Evolutionary conservation across 371 early-diverging fungal species (phyloP).

Genomic region (Zancudomyces culisetae): DNA sequence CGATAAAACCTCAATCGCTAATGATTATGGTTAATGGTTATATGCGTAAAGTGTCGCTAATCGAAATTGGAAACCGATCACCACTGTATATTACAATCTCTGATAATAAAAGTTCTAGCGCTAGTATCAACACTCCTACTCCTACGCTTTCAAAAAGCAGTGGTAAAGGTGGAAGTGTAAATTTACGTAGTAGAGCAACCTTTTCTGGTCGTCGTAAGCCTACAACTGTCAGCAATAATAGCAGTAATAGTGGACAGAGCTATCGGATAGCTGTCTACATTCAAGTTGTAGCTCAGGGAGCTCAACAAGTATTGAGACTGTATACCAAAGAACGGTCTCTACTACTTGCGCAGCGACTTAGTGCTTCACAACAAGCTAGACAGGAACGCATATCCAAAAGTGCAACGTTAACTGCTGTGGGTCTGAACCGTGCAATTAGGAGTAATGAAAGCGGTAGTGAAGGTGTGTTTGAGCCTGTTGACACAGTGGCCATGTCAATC

Average conservation of each 20-base stretch:
- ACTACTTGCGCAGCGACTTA: not conserved
- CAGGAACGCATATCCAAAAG: too few species aligned
- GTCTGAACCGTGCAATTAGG: too few species aligned
- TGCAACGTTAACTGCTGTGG: too few species aligned
- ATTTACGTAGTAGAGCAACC: too few species aligned
- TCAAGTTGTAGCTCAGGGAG: conserved; percentile 68
- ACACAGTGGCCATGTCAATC: conserved; percentile 1
- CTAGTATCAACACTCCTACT: too few species aligned
- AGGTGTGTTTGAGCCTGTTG: not conserved
- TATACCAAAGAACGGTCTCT: conserved; percentile 9
- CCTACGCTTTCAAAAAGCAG: not conserved
- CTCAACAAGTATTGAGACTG: conserved; percentile 56
- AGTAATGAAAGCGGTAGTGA: too few species aligned
- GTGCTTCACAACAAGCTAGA: too few species aligned
- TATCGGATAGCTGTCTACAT: conserved; percentile 32
- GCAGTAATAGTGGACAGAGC: not conserved
- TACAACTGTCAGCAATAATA: not conserved
- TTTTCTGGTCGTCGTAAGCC: too few species aligned
- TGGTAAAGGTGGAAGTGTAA: not conserved
- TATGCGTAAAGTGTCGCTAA: conserved; percentile 28
- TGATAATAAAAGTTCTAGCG: too few species aligned
- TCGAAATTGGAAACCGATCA: conserved; percentile 69
- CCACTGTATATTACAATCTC: not conserved
- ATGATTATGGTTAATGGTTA: not conserved
- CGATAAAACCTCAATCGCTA: conserved; percentile 31